phyloP scores from a whole-genome alignment of 2,329 filamentous ascomycete genomes.

The Colletotrichum sp. region DNA sequence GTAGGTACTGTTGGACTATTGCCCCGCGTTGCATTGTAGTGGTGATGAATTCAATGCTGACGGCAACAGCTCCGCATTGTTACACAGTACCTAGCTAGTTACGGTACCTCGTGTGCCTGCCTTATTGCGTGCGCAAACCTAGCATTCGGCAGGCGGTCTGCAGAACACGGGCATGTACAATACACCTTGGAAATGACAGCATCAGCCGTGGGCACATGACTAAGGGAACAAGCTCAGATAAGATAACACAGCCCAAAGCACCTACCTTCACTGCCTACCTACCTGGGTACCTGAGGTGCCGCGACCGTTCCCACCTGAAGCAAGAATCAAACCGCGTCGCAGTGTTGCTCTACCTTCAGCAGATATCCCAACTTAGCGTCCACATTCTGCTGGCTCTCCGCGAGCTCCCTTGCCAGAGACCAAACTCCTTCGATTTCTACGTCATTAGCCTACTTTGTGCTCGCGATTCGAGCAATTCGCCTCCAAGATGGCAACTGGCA shows the following conservation, averaged over 20 bases:
- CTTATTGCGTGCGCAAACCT: not conserved
- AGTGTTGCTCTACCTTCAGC: not conserved
- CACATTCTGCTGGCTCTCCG: not conserved
- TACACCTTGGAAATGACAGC: not conserved
- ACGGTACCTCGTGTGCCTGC: not conserved
- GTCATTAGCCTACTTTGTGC: slow-evolving; percentile 13
- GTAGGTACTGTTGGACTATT: not conserved
- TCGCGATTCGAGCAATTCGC: not conserved
- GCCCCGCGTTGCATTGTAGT: not conserved
- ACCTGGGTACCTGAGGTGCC: not conserved
- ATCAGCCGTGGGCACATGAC: not conserved
- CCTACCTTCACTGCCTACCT: not conserved
- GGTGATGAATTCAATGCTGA: not conserved
- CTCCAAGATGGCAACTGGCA: slow-evolving; percentile 75
- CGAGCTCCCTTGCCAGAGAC: not conserved
- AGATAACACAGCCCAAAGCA: not conserved
- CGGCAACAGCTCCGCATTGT: not conserved
- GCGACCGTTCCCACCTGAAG: not conserved
- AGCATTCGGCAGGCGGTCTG: not conserved
- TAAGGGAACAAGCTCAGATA: not conserved
- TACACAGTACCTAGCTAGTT: not conserved
- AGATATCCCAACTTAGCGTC: not conserved
- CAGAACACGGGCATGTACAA: not conserved
- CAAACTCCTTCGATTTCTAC: not conserved
- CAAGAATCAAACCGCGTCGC: not conserved